A percentile compares a stretch with the other conserved stretches of the same genome.
These are phyloP conservation scores for Manihot esculenta DNA, from an alignment of 441 rosid genomes.

Conservation along the genomic window DNA sequence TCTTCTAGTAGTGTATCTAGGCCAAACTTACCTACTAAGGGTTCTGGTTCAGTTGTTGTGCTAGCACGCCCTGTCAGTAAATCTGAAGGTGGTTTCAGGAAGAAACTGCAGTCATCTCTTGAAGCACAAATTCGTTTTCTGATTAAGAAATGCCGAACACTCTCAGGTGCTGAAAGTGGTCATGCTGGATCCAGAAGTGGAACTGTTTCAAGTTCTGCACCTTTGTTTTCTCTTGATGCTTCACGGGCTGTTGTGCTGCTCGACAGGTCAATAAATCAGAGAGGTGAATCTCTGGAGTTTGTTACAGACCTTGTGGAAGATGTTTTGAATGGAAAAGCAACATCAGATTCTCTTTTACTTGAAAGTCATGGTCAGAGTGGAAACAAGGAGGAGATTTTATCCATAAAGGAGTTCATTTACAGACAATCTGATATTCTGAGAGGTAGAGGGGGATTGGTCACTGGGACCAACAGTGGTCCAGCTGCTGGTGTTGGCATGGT, in stretches of 20 bases:
- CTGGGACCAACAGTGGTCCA: constrained; percentile 47
- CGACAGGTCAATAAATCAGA: constrained; percentile 46
- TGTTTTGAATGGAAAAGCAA: constrained; percentile 71
- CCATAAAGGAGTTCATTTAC: constrained; percentile 69
- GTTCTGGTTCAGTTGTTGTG: constrained; percentile 72
- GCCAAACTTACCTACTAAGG: constrained; percentile 50
- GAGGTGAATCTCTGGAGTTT: constrained; percentile 67
- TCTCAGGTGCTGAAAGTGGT: constrained; percentile 57
- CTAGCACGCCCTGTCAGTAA: constrained; percentile 74
- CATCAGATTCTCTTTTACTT: constrained; percentile 70
- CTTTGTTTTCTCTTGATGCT: constrained; percentile 76
- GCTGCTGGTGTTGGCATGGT: constrained; percentile 76
- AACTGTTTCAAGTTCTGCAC: constrained; percentile 52
- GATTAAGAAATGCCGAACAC: constrained; percentile 71
- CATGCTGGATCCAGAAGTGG: constrained; percentile 63
- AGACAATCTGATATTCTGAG: constrained; percentile 74
- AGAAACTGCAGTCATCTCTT: constrained; percentile 75
- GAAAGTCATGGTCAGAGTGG: constrained; percentile 58
- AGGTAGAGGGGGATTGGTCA: constrained; percentile 68
- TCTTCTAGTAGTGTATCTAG: constrained; percentile 48
- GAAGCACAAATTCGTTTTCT: constrained; percentile 80
- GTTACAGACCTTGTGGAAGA: constrained; percentile 68
- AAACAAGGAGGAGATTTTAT: constrained; percentile 59
- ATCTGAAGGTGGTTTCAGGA: constrained; percentile 69
- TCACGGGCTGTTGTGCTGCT: constrained; percentile 71